A percentile compares a stretch with the other conserved stretches of the same genome.
phyloP scores from a whole-genome alignment of 495 filamentous ascomycete species.

The Pyrenula massariospora region DNA sequence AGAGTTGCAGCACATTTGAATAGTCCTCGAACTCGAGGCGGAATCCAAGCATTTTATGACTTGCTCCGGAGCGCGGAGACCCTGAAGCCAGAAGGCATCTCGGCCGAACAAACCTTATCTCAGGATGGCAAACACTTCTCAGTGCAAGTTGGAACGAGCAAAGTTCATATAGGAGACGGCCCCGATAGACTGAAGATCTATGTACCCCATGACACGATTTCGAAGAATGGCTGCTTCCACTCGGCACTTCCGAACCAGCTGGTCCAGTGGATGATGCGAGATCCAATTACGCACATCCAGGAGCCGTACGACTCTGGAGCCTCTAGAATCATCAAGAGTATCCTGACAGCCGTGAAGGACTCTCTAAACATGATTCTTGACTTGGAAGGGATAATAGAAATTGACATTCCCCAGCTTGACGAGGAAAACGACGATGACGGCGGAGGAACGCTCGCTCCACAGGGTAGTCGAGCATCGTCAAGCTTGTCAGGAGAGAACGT shows the following conservation, averaged over 20 bases:
- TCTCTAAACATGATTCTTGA: conserved; percentile 4
- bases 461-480: neutral
- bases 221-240: conserved; percentile 20
- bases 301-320: conserved; percentile 5
- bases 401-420: conserved; percentile 3
- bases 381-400: conserved; percentile 5
- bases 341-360: conserved; percentile 7
- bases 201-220: conserved; percentile 20
- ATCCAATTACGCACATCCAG: conserved; percentile 11
- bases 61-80: conserved; percentile 12
- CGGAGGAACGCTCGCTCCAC: neutral
- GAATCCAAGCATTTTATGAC: conserved; percentile 13
- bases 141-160: conserved; percentile 9
- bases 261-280: conserved; percentile 21
- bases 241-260: conserved; percentile 18
- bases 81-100: conserved; percentile 19
- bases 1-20: conserved; percentile 18
- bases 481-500: neutral
- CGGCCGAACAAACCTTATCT: conserved; percentile 11
- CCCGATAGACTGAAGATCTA: conserved; percentile 18
- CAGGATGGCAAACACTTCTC: conserved; percentile 12
- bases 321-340: conserved; percentile 6
- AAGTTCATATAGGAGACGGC: conserved; percentile 19
- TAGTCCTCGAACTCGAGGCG: conserved; percentile 15
- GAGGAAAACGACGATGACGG: neutral